Conservation (phyloP, 2,329 filamentous ascomycete genomes). For the Fusarium dlaminii region DNA sequence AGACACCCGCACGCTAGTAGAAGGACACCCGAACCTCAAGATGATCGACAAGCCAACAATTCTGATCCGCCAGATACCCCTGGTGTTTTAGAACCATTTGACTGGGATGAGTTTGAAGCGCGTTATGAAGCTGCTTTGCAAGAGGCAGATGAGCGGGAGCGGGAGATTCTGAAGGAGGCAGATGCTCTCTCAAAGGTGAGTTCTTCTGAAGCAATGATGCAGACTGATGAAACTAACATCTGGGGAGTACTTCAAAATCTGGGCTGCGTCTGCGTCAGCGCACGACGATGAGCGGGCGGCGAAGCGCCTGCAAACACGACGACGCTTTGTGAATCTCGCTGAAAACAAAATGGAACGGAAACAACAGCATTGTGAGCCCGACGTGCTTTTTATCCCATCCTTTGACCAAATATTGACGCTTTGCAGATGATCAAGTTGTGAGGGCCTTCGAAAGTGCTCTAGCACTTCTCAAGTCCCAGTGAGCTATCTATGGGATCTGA, state of each 20-base stretch:
- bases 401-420: conserved; percentile 27
- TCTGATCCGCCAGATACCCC: conserved; percentile 59
- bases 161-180: conserved; percentile 72
- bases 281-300: conserved; percentile 81
- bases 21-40: conserved; percentile 53
- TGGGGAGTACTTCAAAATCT: conserved; percentile 77
- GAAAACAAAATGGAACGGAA: conserved; percentile 78
- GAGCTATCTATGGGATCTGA: conserved; percentile 5
- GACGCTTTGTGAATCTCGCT: conserved; percentile 77
- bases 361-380: conserved; percentile 78
- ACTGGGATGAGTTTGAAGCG: conserved; percentile 81
- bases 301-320: conserved; percentile 83
- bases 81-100: conserved; percentile 65
- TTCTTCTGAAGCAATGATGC: neutral
- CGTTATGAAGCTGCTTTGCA: conserved; percentile 74
- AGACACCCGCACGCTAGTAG: conserved; percentile 33
- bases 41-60: conserved; percentile 45
- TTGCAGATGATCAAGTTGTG: conserved; percentile 62
- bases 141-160: conserved; percentile 71
- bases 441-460: conserved; percentile 70
- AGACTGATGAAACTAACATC: neutral
- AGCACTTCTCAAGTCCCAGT: conserved; percentile 58
- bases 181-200: conserved; percentile 70
- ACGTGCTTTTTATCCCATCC: neutral
- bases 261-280: conserved; percentile 76